Conservation (phyloP, 2,329 filamentous ascomycete species). For the Ceratocystis destructans region DNA sequence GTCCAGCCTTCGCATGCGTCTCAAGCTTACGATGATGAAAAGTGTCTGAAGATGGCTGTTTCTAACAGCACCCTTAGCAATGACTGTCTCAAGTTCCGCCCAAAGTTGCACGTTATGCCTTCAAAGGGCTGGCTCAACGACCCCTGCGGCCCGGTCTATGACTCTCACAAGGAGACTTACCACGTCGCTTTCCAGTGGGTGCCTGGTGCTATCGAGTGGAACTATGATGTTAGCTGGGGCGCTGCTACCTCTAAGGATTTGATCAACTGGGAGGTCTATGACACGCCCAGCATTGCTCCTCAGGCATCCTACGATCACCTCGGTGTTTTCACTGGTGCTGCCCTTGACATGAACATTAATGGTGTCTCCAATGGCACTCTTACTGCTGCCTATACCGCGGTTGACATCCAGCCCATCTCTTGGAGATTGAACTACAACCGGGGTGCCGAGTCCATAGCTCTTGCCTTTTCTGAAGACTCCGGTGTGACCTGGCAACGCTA, state of each 20-base stretch:
- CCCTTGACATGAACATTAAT: constrained; percentile 32
- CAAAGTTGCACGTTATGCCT: constrained; percentile 30
- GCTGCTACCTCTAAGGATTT: constrained; percentile 30
- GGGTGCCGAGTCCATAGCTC: constrained; percentile 33
- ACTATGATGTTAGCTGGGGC: constrained; percentile 24
- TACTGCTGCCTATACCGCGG: constrained; percentile 33
- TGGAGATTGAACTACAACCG: constrained; percentile 34
- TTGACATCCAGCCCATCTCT: constrained; percentile 32
- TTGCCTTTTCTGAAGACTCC: constrained; percentile 31
- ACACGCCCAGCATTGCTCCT: constrained; percentile 17
- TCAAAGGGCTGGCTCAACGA: constrained; percentile 31
- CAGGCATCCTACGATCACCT: constrained; percentile 31
- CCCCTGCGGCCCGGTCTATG: constrained; percentile 34
- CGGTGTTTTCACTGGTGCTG: constrained; percentile 33
- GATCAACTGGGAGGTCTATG: constrained; percentile 24
- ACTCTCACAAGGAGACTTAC: constrained; percentile 31
- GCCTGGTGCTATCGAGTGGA: constrained; percentile 21
- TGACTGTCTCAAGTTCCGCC: constrained; percentile 21
- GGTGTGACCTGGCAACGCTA: constrained; percentile 21
- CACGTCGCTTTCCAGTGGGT: constrained; percentile 31
- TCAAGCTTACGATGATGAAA: not conserved
- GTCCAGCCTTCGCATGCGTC: not conserved
- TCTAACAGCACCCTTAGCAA: constrained; percentile 13
- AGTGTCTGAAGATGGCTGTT: constrained; percentile 13
- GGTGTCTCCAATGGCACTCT: constrained; percentile 25